phyloP scores from a whole-genome alignment of 257 asterid genomes.

The Solanum piurae region DNA sequence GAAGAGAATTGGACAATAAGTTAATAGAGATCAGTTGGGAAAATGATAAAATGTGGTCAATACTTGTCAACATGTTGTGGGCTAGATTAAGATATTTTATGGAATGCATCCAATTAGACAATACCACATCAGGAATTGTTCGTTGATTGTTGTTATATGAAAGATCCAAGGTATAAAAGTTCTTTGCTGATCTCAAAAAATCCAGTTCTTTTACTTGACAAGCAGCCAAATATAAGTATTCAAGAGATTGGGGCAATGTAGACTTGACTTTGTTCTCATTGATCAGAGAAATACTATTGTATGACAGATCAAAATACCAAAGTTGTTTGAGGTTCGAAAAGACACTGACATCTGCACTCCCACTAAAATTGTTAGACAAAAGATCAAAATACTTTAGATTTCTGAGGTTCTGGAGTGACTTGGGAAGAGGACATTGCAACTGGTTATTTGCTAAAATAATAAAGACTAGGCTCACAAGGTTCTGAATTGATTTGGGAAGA shows the following conservation, averaged over 20 bases:
- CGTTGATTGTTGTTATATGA: neutral
- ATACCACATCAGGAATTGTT: neutral
- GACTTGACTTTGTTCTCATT: neutral
- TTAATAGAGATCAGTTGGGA: neutral
- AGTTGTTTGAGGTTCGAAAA: neutral
- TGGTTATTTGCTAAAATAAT: neutral
- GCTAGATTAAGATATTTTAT: neutral
- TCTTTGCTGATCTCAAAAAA: neutral
- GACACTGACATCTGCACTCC: neutral
- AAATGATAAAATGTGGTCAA: neutral
- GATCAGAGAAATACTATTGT: neutral
- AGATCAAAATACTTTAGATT: neutral
- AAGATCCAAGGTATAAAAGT: neutral
- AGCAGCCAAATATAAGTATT: neutral
- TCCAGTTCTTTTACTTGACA: neutral
- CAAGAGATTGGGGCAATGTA: neutral
- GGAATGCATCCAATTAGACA: neutral
- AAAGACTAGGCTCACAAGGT: neutral
- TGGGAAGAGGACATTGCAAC: conserved; percentile 11
- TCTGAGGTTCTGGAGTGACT: conserved; percentile 9
- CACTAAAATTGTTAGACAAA: neutral
- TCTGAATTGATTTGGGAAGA: conserved; percentile 10
- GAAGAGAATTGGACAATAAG: neutral
- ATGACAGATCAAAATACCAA: neutral
- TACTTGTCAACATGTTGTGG: neutral